Evolutionary conservation across 1,284 basidiomycete species (phyloP), one percentile per base, ranked within the genome.

Genomic region (Cryptococcus depauperatus): DNA sequence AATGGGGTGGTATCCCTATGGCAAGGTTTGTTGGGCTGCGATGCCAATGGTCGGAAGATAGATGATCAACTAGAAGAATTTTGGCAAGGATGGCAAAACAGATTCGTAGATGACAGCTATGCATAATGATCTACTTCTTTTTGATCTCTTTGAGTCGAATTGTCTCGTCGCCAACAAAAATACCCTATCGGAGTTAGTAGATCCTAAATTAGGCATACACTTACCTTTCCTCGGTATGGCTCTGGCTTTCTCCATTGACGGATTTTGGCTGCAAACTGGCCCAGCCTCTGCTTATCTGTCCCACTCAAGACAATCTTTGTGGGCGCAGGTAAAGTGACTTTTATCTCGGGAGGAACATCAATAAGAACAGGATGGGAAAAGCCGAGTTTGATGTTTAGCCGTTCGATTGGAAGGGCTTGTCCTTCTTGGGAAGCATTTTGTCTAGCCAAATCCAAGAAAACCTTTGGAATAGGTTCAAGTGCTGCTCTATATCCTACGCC

Each of bases 211-310:
- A 16, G 1, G 41, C 1, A 14, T 5, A 35, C 16, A 72, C 82
- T 47, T 62, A 89, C 88, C 78, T 95, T 92, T 59, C 90, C 91
- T 74, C 97, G 91, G 74, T 97, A 98, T 18, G 92, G 92, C 67
- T 98, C 95, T 13, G 93, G 93, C 58, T 83, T 84, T 56, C 93
- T 79, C 75, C 82, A 85, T 46, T 76, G 77, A 52, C 90, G 75
- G 27, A 98, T 84, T 59, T 82, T 79, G 14, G 89, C 88, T 0
- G 91, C 88, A 66, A 95, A 95, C 52, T 87, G 74, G 0, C 90
- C 91, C 33, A 97, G 69, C 47, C 78, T 63, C 54, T 77, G 74
- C 62, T 77, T 77, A 59, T 78, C 75, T 9, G 64, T 72, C 3
- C 77, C 76, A n/a, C 54, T 58, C 21, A 79, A 60, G 4, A 73